These are phyloP conservation scores for Trichoderma hamatum DNA, from an alignment of 2,329 filamentous ascomycete species.

Conservation along the genomic window DNA sequence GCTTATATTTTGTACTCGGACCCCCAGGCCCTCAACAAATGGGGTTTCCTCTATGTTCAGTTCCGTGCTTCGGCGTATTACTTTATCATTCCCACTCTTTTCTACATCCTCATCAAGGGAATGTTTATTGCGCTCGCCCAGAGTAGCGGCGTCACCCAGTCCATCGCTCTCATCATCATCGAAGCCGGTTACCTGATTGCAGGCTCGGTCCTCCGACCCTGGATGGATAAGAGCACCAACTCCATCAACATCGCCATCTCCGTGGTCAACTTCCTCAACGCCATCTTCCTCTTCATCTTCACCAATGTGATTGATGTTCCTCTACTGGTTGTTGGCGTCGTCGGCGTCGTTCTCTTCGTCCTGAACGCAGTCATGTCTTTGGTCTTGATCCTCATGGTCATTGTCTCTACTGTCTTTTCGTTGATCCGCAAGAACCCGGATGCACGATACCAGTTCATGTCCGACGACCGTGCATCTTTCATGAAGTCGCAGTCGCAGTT, in stretches of 20 bases:
- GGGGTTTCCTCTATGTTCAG: constrained; percentile 97
- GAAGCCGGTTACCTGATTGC: constrained; percentile 78
- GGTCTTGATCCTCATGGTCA: constrained; percentile 79
- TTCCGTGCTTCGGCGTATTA: constrained; percentile 96
- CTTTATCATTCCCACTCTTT: constrained; percentile 80
- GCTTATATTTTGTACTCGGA: constrained; percentile 97
- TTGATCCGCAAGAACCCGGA: constrained; percentile 93
- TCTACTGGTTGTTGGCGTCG: constrained; percentile 78
- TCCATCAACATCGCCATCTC: constrained; percentile 93
- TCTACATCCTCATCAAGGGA: constrained; percentile 82
- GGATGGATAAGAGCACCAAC: constrained; percentile 99
- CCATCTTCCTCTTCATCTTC: constrained; percentile 87
- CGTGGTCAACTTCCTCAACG: constrained; percentile 86
- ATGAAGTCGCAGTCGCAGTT: constrained; percentile 94
- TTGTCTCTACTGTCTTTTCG: constrained; percentile 63
- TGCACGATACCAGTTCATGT: constrained; percentile 93
- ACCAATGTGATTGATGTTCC: constrained; percentile 84
- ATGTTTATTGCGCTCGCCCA: constrained; percentile 88
- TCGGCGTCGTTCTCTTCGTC: constrained; percentile 88
- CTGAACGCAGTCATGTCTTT: constrained; percentile 83
- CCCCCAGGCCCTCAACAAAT: constrained; percentile 91
- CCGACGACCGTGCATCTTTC: constrained; percentile 92
- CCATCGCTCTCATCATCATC: constrained; percentile 79
- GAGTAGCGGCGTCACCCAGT: constrained; percentile 69
- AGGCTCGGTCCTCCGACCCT: constrained; percentile 80